phyloP scores from a whole-genome alignment of 495 filamentous ascomycete species.

The Friedmanniomyces simplex region DNA sequence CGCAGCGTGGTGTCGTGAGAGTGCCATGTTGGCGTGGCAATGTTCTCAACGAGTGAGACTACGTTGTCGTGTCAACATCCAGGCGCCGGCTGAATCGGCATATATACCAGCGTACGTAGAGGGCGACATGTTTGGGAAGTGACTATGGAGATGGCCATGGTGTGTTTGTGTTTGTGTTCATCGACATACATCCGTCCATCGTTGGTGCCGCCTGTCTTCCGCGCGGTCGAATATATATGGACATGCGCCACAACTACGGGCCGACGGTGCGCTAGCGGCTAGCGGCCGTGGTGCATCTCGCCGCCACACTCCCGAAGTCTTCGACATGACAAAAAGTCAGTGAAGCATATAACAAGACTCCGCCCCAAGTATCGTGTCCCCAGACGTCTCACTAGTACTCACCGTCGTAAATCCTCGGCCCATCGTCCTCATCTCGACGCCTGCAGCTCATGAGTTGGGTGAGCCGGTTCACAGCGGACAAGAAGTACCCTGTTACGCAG shows the following conservation, averaged over 20 bases:
- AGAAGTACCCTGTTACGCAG: neutral
- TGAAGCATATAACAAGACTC: too few relatives aligned
- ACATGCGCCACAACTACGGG: neutral
- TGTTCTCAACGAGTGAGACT: neutral
- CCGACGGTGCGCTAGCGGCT: neutral
- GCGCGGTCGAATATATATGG: too few relatives aligned
- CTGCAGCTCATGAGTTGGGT: neutral
- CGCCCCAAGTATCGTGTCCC: too few relatives aligned
- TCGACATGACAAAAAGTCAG: neutral
- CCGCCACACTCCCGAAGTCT: neutral
- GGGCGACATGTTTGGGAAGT: too few relatives aligned
- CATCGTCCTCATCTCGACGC: neutral
- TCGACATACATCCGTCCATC: too few relatives aligned
- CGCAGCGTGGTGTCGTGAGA: conserved; percentile 9
- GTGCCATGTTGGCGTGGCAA: conserved; percentile 2
- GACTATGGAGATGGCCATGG: too few relatives aligned
- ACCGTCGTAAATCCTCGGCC: neutral
- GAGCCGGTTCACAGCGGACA: neutral
- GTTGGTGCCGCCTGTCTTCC: too few relatives aligned
- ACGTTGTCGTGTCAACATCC: neutral
- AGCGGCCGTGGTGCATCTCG: neutral
- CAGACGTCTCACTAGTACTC: neutral
- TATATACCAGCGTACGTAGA: too few relatives aligned
- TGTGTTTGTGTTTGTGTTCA: too few relatives aligned
- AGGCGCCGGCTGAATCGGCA: too few relatives aligned